Conservation (phyloP, 2,329 filamentous ascomycete species). For the Microcyclospora pomicola region DNA sequence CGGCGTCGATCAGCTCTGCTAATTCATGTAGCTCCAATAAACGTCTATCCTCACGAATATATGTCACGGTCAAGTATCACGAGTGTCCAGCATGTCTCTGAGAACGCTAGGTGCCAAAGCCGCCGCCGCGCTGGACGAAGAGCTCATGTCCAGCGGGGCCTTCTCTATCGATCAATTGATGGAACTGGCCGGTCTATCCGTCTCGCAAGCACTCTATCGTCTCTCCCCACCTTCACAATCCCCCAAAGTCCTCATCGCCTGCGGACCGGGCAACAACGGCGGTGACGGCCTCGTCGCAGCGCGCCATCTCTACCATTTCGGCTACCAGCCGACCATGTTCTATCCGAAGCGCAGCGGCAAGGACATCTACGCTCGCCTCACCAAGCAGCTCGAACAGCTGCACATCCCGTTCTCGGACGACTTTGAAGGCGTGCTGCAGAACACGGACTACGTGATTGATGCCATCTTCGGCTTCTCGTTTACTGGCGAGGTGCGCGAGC, state of each 20-base stretch:
- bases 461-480: conserved; percentile 96
- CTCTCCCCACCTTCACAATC: conserved; percentile 65
- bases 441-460: conserved; percentile 72
- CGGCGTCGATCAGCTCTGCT: no score
- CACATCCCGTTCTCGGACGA: conserved; percentile 72
- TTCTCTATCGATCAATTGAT: conserved; percentile 96
- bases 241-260: conserved; percentile 68
- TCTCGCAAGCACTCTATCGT: conserved; percentile 80
- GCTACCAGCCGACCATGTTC: conserved; percentile 77
- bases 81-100: conserved; percentile 12
- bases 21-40: no score
- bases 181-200: conserved; percentile 86
- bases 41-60: no score
- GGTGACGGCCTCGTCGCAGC: conserved; percentile 92
- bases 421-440: conserved; percentile 51
- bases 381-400: conserved; percentile 72
- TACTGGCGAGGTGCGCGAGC: conserved; percentile 79
- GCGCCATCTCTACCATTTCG: conserved; percentile 80
- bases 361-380: conserved; percentile 76
- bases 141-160: conserved; percentile 77
- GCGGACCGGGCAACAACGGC: conserved; percentile 67
- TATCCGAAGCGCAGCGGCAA: conserved; percentile 88
- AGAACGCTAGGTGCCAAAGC: conserved; percentile 69
- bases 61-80: no score
- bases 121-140: conserved; percentile 76